A percentile compares a stretch with the other conserved stretches of the same genome.
Evolutionary conservation across 768 basidiomycete species (phyloP).

Genomic region (Macrolepiota dolichaula): DNA sequence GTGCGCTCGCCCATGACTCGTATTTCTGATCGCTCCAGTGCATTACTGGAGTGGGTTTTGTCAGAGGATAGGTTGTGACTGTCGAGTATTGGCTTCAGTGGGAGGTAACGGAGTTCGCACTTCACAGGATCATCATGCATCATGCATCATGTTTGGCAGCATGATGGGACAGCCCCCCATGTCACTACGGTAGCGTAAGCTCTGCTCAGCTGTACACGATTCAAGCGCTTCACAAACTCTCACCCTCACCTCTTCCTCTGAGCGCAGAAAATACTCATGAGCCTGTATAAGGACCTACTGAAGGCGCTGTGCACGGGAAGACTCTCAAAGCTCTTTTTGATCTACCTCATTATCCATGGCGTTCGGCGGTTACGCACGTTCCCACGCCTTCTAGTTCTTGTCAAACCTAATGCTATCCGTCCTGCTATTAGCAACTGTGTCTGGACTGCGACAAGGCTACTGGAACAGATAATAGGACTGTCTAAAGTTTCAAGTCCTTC

Average conservation of each 20-base stretch:
- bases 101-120: no score
- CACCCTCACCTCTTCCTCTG: not conserved
- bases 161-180: no score
- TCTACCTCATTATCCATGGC: not conserved
- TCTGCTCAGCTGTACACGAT: no score
- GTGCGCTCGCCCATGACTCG: no score
- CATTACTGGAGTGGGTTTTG: no score
- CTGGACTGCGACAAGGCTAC: not conserved
- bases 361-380: not conserved
- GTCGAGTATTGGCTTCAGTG: no score
- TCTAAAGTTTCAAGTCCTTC: not conserved
- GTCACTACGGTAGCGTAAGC: no score
- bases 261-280: not conserved
- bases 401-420: not conserved
- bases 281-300: not conserved
- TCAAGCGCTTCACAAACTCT: no score
- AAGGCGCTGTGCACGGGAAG: not conserved
- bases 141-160: no score
- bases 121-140: no score
- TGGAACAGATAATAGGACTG: not conserved
- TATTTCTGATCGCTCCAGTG: no score
- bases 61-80: no score
- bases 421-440: not conserved
- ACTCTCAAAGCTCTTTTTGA: not conserved
- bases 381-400: not conserved